phyloP scores from a whole-genome alignment of 1,139 yeast species.

The Pichia sp. region DNA sequence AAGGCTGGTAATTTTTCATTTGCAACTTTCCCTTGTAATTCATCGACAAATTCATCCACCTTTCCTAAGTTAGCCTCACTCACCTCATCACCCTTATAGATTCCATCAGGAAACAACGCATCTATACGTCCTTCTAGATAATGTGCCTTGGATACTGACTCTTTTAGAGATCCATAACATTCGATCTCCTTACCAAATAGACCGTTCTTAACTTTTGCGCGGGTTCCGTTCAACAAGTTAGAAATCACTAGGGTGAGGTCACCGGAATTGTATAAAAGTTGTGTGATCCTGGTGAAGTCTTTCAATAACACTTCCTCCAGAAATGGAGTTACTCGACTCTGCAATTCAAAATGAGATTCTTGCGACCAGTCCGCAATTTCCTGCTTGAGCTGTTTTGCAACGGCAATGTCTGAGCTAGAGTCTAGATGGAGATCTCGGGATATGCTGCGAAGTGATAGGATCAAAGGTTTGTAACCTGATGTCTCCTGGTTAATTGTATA shows the following conservation, averaged over 20 bases:
- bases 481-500: constrained; percentile 23
- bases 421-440: constrained; percentile 18
- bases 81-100: neutral
- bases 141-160: constrained; percentile 20
- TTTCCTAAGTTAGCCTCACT: neutral
- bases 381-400: constrained; percentile 11
- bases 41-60: constrained; percentile 15
- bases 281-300: constrained; percentile 23
- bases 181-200: constrained; percentile 19
- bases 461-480: constrained; percentile 23
- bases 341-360: constrained; percentile 27
- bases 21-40: constrained; percentile 17
- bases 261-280: constrained; percentile 25
- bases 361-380: constrained; percentile 27
- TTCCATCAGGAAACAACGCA: constrained; percentile 14
- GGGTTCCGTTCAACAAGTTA: constrained; percentile 21
- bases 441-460: constrained; percentile 19
- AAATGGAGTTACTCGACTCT: constrained; percentile 25
- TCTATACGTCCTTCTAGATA: constrained; percentile 28
- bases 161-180: constrained; percentile 25
- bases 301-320: constrained; percentile 20
- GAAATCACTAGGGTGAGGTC: constrained; percentile 25
- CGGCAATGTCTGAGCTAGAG: constrained; percentile 4
- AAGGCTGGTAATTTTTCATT: constrained; percentile 22
- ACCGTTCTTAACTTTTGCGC: constrained; percentile 16